Evolutionary conservation across 495 filamentous ascomycete species (phyloP).

Genomic region (Neurospora discreta): DNA sequence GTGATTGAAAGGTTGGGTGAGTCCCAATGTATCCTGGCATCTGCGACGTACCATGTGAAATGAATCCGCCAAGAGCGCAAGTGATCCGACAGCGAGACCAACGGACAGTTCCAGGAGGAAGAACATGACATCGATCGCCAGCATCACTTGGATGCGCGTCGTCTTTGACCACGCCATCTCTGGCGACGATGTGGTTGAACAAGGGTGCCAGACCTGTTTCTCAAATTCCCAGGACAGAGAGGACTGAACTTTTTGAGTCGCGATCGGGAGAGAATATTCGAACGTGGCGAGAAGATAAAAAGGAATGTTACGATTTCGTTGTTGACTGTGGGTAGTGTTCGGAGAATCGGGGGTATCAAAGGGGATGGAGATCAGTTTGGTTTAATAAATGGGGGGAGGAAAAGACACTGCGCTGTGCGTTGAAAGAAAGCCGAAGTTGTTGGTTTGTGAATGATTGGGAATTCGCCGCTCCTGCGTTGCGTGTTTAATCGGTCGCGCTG

Average conservation of each 20-base stretch:
- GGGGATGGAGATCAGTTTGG: neutral
- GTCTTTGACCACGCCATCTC: constrained; percentile 90
- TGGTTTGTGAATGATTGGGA: neutral
- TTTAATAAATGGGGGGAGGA: neutral
- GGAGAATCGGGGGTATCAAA: neutral
- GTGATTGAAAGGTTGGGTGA: neutral
- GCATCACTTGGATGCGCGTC: constrained; percentile 80
- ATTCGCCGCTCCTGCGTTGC: neutral
- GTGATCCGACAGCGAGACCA: constrained; percentile 76
- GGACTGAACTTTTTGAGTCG: neutral
- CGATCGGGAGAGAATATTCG: neutral
- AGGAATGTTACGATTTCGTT: neutral
- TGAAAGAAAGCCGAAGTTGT: neutral
- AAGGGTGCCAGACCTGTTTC: neutral
- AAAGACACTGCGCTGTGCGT: neutral
- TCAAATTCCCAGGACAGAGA: neutral
- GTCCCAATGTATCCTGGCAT: neutral
- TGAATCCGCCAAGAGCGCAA: constrained; percentile 89
- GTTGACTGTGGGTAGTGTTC: neutral
- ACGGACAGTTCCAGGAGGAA: constrained; percentile 80
- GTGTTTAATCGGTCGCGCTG: neutral
- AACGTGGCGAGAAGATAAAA: neutral
- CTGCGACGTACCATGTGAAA: constrained; percentile 77
- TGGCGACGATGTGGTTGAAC: neutral
- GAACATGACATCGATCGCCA: constrained; percentile 81